Evolutionary conservation across 805 yeast species (phyloP).

Genomic region (Pichia kluyveri): DNA sequence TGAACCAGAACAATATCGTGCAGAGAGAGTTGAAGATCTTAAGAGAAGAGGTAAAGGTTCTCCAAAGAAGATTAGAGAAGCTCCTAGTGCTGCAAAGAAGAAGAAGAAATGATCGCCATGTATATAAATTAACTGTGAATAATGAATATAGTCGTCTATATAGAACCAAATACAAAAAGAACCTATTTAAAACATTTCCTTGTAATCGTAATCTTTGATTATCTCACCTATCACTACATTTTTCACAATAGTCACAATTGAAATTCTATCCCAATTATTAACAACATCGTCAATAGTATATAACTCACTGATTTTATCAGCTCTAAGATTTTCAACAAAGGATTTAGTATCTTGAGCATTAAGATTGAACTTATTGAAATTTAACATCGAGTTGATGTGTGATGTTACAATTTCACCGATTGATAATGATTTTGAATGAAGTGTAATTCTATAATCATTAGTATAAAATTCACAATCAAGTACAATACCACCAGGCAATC

Average conservation of each 20-base stretch:
- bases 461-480: slow-evolving; percentile 21
- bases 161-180: too few relatives aligned
- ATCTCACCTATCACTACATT: slow-evolving; percentile 22
- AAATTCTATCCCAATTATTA: slow-evolving; percentile 21
- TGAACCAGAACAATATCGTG: slow-evolving; percentile 62
- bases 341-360: not conserved
- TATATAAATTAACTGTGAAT: not conserved
- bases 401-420: slow-evolving; percentile 20
- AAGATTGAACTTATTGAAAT: slow-evolving; percentile 21
- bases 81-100: slow-evolving; percentile 24
- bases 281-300: slow-evolving; percentile 10
- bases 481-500: slow-evolving; percentile 45
- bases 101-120: slow-evolving; percentile 31
- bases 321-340: slow-evolving; percentile 4
- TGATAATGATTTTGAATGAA: slow-evolving; percentile 21
- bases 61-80: slow-evolving; percentile 62
- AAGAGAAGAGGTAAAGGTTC: slow-evolving; percentile 88
- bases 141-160: not conserved
- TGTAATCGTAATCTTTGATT: slow-evolving; percentile 23
- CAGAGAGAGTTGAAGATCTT: slow-evolving; percentile 52
- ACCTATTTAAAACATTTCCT: slow-evolving; percentile 19
- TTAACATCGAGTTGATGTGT: slow-evolving; percentile 22
- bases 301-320: not conserved
- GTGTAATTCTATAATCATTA: not conserved
- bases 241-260: slow-evolving; percentile 14